Conservation (phyloP, 164 flowering plant species). For the Buxus sempervirens region DNA sequence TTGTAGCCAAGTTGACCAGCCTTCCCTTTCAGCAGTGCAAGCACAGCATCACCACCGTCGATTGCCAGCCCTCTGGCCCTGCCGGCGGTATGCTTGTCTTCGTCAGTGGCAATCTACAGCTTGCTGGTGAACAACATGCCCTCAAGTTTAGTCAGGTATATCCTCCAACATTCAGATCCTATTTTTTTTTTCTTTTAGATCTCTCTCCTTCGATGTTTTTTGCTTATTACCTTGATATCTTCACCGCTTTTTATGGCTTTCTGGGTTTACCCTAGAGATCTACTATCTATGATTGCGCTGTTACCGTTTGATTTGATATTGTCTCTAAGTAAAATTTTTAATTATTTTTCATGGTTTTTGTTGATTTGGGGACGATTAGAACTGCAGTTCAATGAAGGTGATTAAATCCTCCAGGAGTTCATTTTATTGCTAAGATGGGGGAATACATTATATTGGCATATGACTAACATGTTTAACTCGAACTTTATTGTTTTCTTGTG, state of each 20-base stretch:
- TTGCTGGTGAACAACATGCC: slow-evolving; percentile 78
- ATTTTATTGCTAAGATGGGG: background rate
- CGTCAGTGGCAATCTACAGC: slow-evolving; percentile 78
- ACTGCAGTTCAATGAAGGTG: background rate
- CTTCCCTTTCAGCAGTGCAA: slow-evolving; percentile 85
- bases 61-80: slow-evolving; percentile 83
- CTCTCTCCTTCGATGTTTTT: background rate
- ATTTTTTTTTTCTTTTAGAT: background rate
- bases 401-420: too few species aligned
- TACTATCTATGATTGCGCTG: background rate
- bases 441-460: too few species aligned
- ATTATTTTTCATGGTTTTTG: background rate
- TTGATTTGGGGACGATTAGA: background rate
- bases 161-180: background rate
- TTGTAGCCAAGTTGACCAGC: slow-evolving; percentile 61
- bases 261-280: too few species aligned
- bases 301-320: slow-evolving; percentile 1
- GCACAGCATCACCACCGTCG: slow-evolving; percentile 77
- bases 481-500: too few species aligned
- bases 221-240: background rate
- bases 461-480: too few species aligned
- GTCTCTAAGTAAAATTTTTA: background rate
- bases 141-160: slow-evolving; percentile 87
- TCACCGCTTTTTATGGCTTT: background rate
- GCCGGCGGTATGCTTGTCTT: slow-evolving; percentile 82